Percentiles rank a stretch among this genome's conserved stretches.
These are phyloP conservation scores for Suillus subluteus DNA, from an alignment of 768 basidiomycete species.

Conservation along the genomic window DNA sequence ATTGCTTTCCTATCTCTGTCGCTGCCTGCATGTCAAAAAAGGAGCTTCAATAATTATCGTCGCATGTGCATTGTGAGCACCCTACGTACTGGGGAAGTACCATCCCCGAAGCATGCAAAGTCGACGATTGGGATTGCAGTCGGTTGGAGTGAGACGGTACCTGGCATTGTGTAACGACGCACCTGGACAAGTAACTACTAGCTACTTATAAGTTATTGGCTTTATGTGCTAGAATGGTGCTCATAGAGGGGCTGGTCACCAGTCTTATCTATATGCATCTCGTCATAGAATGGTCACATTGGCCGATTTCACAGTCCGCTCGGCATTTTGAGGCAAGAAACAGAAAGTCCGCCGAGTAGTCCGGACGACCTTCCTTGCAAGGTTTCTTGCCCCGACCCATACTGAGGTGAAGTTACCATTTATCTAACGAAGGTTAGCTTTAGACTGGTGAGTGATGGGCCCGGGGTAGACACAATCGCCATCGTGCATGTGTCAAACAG, in stretches of 20 bases:
- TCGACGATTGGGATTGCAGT: constrained; percentile 17
- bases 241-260: no score
- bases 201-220: neutral
- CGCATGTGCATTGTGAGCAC: neutral
- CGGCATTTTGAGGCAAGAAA: neutral
- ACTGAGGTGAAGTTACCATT: neutral
- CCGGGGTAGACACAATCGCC: neutral
- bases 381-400: no score
- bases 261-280: neutral
- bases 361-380: neutral
- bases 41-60: neutral
- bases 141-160: neutral
- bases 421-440: neutral
- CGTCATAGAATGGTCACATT: neutral
- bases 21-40: constrained; percentile 17
- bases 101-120: constrained; percentile 20
- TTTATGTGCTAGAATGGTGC: neutral
- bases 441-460: neutral
- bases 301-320: neutral
- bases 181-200: neutral
- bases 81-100: constrained; percentile 15
- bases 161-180: neutral
- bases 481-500: neutral
- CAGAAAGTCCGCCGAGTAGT: neutral
- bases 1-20: constrained; percentile 18